A percentile compares a stretch with the other conserved stretches of the same genome.
phyloP scores from a whole-genome alignment of 495 filamentous ascomycete genomes.

The Lasiosphaeriaceae sp. region DNA sequence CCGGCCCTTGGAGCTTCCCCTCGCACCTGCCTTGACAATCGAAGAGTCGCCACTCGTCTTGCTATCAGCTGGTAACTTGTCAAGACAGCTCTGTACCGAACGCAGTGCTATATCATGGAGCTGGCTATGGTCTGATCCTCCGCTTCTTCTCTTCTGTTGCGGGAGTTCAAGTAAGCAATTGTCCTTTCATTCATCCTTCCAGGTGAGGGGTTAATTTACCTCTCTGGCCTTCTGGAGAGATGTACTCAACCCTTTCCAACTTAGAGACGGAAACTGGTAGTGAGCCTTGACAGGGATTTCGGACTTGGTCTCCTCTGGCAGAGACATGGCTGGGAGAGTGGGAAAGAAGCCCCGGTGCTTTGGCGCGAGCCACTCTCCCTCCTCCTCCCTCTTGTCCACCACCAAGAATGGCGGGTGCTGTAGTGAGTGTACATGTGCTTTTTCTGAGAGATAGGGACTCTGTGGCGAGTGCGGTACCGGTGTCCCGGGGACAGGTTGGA shows the following conservation, averaged over 20 bases:
- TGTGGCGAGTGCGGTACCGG: constrained; percentile 5
- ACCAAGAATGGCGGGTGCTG: constrained; percentile 16
- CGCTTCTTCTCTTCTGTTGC: constrained; percentile 2
- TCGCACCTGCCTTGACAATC: neutral
- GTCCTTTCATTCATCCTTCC: neutral
- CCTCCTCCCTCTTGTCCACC: neutral
- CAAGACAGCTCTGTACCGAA: constrained; percentile 3
- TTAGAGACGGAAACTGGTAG: neutral
- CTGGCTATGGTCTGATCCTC: neutral
- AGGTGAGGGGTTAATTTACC: neutral
- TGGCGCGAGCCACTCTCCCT: constrained; percentile 18
- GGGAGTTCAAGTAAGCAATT: neutral
- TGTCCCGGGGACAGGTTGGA: neutral
- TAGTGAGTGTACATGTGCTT: constrained; percentile 33
- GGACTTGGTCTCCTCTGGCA: neutral
- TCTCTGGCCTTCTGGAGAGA: constrained; percentile 6
- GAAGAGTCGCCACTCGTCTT: too few species aligned
- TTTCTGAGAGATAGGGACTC: constrained; percentile 32
- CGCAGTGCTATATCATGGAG: neutral
- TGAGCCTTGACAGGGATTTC: neutral
- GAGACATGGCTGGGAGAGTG: neutral
- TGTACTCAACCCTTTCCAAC: constrained; percentile 4
- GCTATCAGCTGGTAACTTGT: neutral
- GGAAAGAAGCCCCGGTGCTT: neutral
- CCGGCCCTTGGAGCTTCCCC: neutral